Percentiles rank a stretch among this genome's conserved stretches.
Conservation (phyloP, 2,329 filamentous ascomycete genomes). For the Pseudogymnoascus sp. region DNA sequence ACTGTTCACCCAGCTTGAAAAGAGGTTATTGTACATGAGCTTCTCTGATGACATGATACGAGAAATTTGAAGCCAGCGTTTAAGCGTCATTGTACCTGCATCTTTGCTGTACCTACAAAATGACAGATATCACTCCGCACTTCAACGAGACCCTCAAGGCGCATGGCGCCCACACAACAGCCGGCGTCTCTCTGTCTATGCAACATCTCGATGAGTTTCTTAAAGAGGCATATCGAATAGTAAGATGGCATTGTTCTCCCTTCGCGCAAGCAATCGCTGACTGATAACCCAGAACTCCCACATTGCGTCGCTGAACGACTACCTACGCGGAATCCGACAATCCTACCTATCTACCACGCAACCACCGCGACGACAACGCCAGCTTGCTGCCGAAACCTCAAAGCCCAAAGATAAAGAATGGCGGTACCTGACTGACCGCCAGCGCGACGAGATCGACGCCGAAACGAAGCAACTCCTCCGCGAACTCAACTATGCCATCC, state of each 20-base stretch:
- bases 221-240: slow-evolving; percentile 89
- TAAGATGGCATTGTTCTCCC: slow-evolving; percentile 35
- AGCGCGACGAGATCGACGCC: slow-evolving; percentile 80
- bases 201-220: slow-evolving; percentile 73
- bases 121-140: slow-evolving; percentile 56
- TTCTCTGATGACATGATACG: not conserved
- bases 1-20: not conserved
- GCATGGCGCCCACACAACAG: slow-evolving; percentile 44
- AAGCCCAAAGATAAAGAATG: slow-evolving; percentile 22
- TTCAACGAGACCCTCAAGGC: slow-evolving; percentile 62
- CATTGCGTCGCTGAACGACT: slow-evolving; percentile 68
- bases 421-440: slow-evolving; percentile 57
- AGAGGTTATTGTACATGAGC: not conserved
- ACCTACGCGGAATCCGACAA: slow-evolving; percentile 76
- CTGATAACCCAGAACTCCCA: slow-evolving; percentile 60
- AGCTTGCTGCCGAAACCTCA: not conserved
- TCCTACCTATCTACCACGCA: slow-evolving; percentile 81
- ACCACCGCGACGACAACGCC: slow-evolving; percentile 41
- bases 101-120: slow-evolving; percentile 20
- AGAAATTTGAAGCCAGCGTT: not conserved
- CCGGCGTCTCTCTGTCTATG: slow-evolving; percentile 26
- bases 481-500: slow-evolving; percentile 75
- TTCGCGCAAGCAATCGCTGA: slow-evolving; percentile 18
- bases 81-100: not conserved
- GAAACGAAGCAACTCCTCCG: slow-evolving; percentile 79